Base-by-base conservation (phyloP, 2,329 filamentous ascomycete genomes). In the Aspergillus texensis region DNA sequence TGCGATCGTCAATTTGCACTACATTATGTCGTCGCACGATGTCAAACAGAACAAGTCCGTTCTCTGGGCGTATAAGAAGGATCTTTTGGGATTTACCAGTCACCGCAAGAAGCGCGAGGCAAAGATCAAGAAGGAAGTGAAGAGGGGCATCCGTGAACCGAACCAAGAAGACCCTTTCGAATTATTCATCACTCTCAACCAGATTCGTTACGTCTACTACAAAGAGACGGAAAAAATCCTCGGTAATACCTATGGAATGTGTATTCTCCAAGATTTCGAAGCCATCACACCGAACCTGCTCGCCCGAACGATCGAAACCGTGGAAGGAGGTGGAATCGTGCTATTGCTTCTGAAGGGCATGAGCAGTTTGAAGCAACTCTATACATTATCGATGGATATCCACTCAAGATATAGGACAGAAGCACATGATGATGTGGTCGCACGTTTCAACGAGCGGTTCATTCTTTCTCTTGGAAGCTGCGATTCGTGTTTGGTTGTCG, bases 201-300 rank as follows among this genome's bases (percentile, higher is more conserved):
- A 97, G 79, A 97, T 99, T 77, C 91, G 95, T 79, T 99, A 99
- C 86, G 93, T 95, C 62, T 99, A 97, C 85, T 99, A 99, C 84
- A 99, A 99, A 81, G 95, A 99, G 82, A 98, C 95, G 32, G 95
- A 99, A 74, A 98, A 97, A 84, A 97, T 99, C 75, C 81, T 98
- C 62, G 95, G 95, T 77, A 96, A 98, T 78, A 99, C 95, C 50
- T 99, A 95, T 76, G 94, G 94, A 76, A 97, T 97, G 92, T 97
- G 93, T 78, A 96, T 99, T 68, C 82, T 99, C 70, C 95, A 99
- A 79, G 95, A 99, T 76, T 99, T 99, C 73, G 95, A 99, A 80
- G 95, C 94, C 46, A 87, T 99, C 70, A 99, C 95, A 11, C 95
- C 95, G n/a, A 99, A 99, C 75, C 85, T 97, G 68, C 86, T 99